Evolutionary conservation across 2,329 filamentous ascomycete genomes (phyloP).

Genomic region (Fulvia fulva): DNA sequence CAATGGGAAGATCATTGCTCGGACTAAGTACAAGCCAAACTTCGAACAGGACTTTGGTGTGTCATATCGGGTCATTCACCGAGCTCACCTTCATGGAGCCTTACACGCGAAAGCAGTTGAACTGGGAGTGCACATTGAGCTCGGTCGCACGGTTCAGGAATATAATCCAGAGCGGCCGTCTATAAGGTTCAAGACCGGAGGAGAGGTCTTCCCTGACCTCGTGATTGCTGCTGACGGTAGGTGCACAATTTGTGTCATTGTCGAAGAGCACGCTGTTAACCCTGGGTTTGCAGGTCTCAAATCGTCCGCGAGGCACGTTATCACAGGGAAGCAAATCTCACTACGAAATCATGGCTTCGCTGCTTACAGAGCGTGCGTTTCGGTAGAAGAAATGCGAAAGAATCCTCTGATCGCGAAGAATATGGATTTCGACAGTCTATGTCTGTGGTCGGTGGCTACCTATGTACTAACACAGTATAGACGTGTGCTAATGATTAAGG

Average conservation of each 20-base stretch:
- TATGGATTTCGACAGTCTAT: not conserved
- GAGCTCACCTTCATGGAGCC: too few species aligned
- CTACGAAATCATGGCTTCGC: not conserved
- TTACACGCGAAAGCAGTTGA: too few species aligned
- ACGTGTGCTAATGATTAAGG: not conserved
- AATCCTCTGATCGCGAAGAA: not conserved
- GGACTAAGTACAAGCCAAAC: too few species aligned
- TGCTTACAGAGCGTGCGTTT: not conserved
- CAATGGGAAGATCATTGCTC: too few species aligned
- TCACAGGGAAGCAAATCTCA: not conserved
- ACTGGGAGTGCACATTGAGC: too few species aligned
- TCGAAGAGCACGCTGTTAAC: not conserved
- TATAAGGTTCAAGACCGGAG: not conserved
- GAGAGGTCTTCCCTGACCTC: not conserved
- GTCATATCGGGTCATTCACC: too few species aligned
- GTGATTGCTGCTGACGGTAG: not conserved
- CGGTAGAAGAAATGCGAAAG: not conserved
- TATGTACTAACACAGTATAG: not conserved
- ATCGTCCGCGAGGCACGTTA: not conserved
- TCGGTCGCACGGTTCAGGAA: not conserved
- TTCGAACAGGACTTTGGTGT: too few species aligned
- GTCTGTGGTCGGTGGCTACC: not conserved
- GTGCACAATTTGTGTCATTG: not conserved
- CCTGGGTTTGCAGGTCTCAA: too few species aligned
- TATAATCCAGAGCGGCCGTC: not conserved